Conservation (phyloP, 2,329 filamentous ascomycete species). For the Kalmusia sp. region DNA sequence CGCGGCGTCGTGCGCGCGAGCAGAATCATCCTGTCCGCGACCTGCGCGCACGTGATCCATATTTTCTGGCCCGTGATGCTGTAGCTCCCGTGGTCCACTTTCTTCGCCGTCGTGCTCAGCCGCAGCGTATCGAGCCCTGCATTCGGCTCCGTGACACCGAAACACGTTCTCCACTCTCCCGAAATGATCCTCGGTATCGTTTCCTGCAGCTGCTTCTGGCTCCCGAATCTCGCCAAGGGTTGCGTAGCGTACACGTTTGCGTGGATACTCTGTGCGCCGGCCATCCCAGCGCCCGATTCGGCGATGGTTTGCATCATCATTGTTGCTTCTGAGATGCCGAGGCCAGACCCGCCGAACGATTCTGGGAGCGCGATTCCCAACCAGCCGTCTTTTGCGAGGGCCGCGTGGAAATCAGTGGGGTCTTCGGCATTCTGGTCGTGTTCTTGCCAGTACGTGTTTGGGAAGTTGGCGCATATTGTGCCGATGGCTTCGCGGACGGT, state of each 20-base stretch:
- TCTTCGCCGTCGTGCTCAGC: slow-evolving; percentile 69
- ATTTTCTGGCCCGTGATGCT: slow-evolving; percentile 80
- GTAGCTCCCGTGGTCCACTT: slow-evolving; percentile 66
- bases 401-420: slow-evolving; percentile 77
- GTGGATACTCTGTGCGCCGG: slow-evolving; percentile 66
- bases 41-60: slow-evolving; percentile 87
- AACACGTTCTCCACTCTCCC: slow-evolving; percentile 62
- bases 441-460: slow-evolving; percentile 77
- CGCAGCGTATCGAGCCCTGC: slow-evolving; percentile 80
- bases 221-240: slow-evolving; percentile 75
- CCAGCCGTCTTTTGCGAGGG: slow-evolving; percentile 78
- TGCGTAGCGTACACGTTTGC: slow-evolving; percentile 78
- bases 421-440: slow-evolving; percentile 74
- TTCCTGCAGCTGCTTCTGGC: slow-evolving; percentile 65
- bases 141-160: slow-evolving; percentile 72
- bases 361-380: slow-evolving; percentile 82
- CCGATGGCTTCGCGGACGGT: slow-evolving; percentile 74
- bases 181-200: slow-evolving; percentile 75
- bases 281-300: slow-evolving; percentile 58
- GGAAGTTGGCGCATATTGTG: slow-evolving; percentile 73
- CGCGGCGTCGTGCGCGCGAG: slow-evolving; percentile 77
- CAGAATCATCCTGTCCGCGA: slow-evolving; percentile 82
- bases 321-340: slow-evolving; percentile 81
- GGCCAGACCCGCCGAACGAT: slow-evolving; percentile 73
- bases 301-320: slow-evolving; percentile 80